Base-by-base conservation (phyloP, 805 yeast species). In the Kodamaea jinghongensis region DNA sequence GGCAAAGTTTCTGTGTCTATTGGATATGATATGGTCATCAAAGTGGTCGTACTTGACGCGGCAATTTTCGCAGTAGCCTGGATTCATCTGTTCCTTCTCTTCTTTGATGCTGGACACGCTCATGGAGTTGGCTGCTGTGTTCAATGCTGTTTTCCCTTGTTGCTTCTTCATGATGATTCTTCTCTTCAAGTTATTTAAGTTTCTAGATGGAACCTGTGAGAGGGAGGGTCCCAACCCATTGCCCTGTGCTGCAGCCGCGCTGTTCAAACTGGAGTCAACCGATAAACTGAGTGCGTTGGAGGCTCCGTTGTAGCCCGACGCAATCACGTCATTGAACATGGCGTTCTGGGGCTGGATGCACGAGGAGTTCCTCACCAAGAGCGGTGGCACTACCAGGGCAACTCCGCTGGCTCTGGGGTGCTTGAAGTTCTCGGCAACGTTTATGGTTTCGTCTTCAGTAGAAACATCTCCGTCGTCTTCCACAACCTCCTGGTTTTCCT, bases 51-150 rank as follows among this genome's bases (percentile, higher is more conserved):
- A 91, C 56, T 82, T 82, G 44, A 83, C 84, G 16, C 91, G 71
- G 62, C 99, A 91, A 56, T 91, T 91, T 58, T 91, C 99, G 64
- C 99, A 91, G 61, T 86, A 90, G 0, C 97, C 97, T 1, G 91
- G 76, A 36, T 62, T 63, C 31, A 56, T 41, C 15, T n/a, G 15
- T 28, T 66, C 71, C 16, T 48, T 39, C 36, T 58, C 60, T 27
- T 58, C 60, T 40, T 51, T 55, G 13, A 41, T 44, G 7, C 50
- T 34, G 12, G 43, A 60, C 31, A 53, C 37, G 14, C 23, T 36
- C 33, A 17, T 17, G 27, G 17, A 26, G 36, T 13, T 29, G 34
- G 28, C 27, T 26, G 28, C 22, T 36, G 35, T 23, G 38, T 34
- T 26, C 40, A 31, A 22, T 31, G 34, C 38, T 36, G 44, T 33